Evolutionary conservation across 2,329 filamentous ascomycete genomes (phyloP).

Genomic region (Colletotrichum simmondsii): DNA sequence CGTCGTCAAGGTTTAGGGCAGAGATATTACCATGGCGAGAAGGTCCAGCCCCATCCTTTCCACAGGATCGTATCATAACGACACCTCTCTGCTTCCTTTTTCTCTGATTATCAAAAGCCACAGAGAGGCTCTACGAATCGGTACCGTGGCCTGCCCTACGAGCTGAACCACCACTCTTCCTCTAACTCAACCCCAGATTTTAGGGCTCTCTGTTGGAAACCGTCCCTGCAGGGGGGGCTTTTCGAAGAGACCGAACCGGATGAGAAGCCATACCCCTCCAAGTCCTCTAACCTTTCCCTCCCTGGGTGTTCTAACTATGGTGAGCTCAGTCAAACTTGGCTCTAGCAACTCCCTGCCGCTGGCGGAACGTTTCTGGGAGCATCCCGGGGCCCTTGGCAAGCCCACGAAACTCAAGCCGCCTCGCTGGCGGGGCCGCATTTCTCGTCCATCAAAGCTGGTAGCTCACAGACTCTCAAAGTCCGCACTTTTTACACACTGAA

Average conservation of each 20-base stretch:
- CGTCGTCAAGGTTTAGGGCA: neutral
- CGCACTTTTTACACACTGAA: neutral
- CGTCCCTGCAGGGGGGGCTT: neutral
- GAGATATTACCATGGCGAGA: neutral
- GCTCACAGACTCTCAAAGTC: neutral
- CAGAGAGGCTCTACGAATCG: neutral
- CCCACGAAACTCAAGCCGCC: conserved; percentile 14
- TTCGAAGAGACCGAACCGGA: neutral
- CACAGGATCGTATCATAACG: neutral
- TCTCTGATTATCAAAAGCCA: neutral
- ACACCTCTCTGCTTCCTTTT: neutral
- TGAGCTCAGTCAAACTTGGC: neutral
- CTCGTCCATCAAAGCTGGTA: neutral
- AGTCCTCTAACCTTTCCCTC: too few species aligned
- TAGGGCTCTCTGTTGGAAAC: conserved; percentile 1
- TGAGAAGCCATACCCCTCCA: neutral
- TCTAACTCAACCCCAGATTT: conserved; percentile 21
- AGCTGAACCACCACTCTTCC: neutral
- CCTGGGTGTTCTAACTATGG: too few species aligned
- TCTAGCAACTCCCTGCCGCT: neutral
- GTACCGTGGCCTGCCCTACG: neutral
- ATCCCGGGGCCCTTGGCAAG: conserved; percentile 7
- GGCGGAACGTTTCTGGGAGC: neutral
- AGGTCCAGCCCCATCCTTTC: neutral
- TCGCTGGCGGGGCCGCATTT: neutral